These are phyloP conservation scores for Trichophaea hybrida DNA, from an alignment of 2,329 filamentous ascomycete genomes.

Conservation along the genomic window DNA sequence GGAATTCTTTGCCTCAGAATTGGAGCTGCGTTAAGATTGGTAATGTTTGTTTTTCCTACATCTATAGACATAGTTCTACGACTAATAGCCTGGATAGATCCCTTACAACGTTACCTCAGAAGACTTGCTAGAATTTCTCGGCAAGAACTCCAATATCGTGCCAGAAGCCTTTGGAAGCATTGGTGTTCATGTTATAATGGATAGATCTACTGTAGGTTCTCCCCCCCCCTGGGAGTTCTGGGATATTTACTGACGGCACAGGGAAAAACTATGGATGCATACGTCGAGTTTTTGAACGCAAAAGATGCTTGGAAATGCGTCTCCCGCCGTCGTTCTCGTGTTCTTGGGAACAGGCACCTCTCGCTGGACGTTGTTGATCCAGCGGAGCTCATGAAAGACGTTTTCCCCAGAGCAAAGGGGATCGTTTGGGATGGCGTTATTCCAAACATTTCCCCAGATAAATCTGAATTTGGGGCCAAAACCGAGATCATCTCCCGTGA, in stretches of 20 bases:
- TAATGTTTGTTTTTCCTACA: slow-evolving; percentile 28
- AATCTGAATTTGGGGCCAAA: slow-evolving; percentile 36
- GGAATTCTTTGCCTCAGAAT: slow-evolving; percentile 23
- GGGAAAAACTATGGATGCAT: slow-evolving; percentile 48
- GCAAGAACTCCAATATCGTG: slow-evolving; percentile 43
- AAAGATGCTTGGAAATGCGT: slow-evolving; percentile 32
- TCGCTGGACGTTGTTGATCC: slow-evolving; percentile 45
- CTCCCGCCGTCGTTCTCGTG: slow-evolving; percentile 28
- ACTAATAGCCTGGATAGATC: slow-evolving; percentile 34
- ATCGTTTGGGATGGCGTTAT: slow-evolving; percentile 40
- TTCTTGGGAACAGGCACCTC: slow-evolving; percentile 45
- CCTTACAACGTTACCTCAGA: slow-evolving; percentile 41
- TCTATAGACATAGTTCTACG: neutral
- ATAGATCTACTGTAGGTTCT: slow-evolving; percentile 33
- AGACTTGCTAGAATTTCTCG: slow-evolving; percentile 46
- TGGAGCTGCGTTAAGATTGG: slow-evolving; percentile 31
- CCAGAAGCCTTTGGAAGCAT: slow-evolving; percentile 41
- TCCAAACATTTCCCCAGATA: slow-evolving; percentile 34
- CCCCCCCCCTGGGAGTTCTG: neutral
- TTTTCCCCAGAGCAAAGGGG: slow-evolving; percentile 46
- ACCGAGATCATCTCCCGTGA: slow-evolving; percentile 49
- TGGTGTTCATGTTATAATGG: slow-evolving; percentile 48
- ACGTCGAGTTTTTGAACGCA: slow-evolving; percentile 43
- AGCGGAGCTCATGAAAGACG: slow-evolving; percentile 43
- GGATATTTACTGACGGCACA: slow-evolving; percentile 23